Evolutionary conservation across 2,329 filamentous ascomycete species (phyloP).

Genomic region (Apiospora aurea): DNA sequence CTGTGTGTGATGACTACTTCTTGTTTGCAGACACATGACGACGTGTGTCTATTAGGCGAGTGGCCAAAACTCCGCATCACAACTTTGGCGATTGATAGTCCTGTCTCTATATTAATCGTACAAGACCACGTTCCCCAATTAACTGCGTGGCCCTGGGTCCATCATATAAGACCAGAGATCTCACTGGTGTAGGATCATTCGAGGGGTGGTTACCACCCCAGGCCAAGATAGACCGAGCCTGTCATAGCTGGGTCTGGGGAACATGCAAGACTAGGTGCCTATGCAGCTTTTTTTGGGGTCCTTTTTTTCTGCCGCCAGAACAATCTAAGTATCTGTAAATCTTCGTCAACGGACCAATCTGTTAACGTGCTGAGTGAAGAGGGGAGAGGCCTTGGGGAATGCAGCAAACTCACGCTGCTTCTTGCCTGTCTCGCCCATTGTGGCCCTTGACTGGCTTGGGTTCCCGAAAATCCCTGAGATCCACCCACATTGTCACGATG

Average conservation of each 20-base stretch:
- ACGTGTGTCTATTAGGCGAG: slow-evolving; percentile 20
- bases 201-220: neutral
- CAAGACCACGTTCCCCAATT: neutral
- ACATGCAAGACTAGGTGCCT: neutral
- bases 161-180: slow-evolving; percentile 1
- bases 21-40: slow-evolving; percentile 17
- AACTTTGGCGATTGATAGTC: neutral
- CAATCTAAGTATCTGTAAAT: slow-evolving; percentile 5
- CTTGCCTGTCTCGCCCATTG: slow-evolving; percentile 17
- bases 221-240: slow-evolving; percentile 5
- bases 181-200: neutral
- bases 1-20: neutral
- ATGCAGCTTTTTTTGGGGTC: neutral
- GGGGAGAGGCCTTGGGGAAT: neutral
- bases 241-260: neutral
- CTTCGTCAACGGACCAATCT: neutral
- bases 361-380: neutral
- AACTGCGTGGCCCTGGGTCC: neutral
- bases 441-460: slow-evolving; percentile 22
- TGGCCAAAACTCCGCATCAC: slow-evolving; percentile 19
- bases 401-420: neutral
- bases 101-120: slow-evolving; percentile 1
- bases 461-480: slow-evolving; percentile 24
- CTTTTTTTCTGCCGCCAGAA: slow-evolving; percentile 15
- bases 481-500: slow-evolving; percentile 13